Percentiles rank a stretch among this genome's conserved stretches.
phyloP scores from a whole-genome alignment of 768 basidiomycete species.

The Pholiota molesta region DNA sequence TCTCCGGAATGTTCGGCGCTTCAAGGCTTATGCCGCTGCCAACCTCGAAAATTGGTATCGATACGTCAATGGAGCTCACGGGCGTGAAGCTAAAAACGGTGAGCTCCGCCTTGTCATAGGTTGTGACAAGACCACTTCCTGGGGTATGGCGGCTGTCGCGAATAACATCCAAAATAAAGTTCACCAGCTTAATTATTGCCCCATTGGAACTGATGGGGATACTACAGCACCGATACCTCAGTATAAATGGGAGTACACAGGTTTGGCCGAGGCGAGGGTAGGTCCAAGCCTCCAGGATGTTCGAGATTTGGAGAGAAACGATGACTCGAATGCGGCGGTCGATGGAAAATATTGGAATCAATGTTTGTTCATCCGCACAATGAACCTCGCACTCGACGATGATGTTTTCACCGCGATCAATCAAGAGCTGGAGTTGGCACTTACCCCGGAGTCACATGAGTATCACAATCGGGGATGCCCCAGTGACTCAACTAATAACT shows the following conservation, averaged over 20 bases:
- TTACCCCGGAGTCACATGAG: background rate
- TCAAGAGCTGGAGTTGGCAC: background rate
- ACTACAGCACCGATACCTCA: background rate
- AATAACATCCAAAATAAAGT: background rate
- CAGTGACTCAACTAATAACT: background rate
- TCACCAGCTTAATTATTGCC: background rate
- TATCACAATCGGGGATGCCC: background rate
- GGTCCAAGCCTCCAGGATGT: slow-evolving; percentile 13
- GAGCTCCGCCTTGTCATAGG: slow-evolving; percentile 23
- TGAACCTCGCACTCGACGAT: slow-evolving; percentile 10
- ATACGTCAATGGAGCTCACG: slow-evolving; percentile 16
- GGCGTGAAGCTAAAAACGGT: slow-evolving; percentile 19
- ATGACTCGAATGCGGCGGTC: background rate
- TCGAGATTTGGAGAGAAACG: background rate
- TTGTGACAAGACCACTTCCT: slow-evolving; percentile 20
- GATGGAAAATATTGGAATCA: background rate
- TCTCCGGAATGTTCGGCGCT: slow-evolving; percentile 6
- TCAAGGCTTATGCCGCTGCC: slow-evolving; percentile 13
- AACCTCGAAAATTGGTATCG: slow-evolving; percentile 23
- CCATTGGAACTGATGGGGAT: background rate
- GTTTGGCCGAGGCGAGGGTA: slow-evolving; percentile 13
- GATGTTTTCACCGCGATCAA: background rate
- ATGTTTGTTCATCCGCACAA: slow-evolving; percentile 18
- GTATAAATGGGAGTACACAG: slow-evolving; percentile 21
- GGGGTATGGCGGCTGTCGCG: slow-evolving; percentile 24